A percentile compares a stretch with the other conserved stretches of the same genome.
phyloP scores from a whole-genome alignment of 2,329 filamentous ascomycete genomes.

The Xylariomycetidae sp. region DNA sequence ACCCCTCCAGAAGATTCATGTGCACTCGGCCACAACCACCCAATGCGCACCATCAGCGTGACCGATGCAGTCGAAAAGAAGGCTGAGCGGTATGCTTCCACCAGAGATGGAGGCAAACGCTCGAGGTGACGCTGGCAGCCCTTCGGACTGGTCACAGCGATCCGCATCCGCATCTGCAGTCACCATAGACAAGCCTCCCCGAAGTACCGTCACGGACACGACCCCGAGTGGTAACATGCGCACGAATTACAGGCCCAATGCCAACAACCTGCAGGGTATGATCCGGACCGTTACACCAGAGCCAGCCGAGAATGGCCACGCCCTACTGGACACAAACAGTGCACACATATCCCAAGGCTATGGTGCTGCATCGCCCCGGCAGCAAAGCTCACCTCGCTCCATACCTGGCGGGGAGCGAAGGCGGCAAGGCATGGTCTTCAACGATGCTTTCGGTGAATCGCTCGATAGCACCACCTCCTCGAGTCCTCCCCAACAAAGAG shows the following conservation, averaged over 20 bases:
- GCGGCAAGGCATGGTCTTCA: slow-evolving; percentile 58
- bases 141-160: slow-evolving; percentile 30
- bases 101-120: slow-evolving; percentile 42
- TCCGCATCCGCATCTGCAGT: too few relatives aligned
- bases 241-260: slow-evolving; percentile 23
- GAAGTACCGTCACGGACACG: slow-evolving; percentile 18
- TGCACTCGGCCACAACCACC: slow-evolving; percentile 16
- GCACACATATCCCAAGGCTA: slow-evolving; percentile 27
- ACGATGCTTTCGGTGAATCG: slow-evolving; percentile 49
- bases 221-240: slow-evolving; percentile 15
- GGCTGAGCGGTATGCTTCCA: slow-evolving; percentile 40
- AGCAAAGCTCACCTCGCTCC: slow-evolving; percentile 41
- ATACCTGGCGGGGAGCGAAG: slow-evolving; percentile 41
- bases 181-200: slow-evolving; percentile 22
- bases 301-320: slow-evolving; percentile 30
- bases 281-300: slow-evolving; percentile 67
- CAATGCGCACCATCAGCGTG: slow-evolving; percentile 25
- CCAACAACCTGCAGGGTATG: slow-evolving; percentile 32
- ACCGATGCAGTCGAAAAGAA: slow-evolving; percentile 37
- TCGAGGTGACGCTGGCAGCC: slow-evolving; percentile 32
- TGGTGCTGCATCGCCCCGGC: slow-evolving; percentile 35
- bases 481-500: slow-evolving; percentile 32
- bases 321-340: slow-evolving; percentile 14
- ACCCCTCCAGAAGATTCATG: too few relatives aligned
- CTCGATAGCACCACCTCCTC: slow-evolving; percentile 41